A percentile compares a stretch with the other conserved stretches of the same genome.
These are phyloP conservation scores for Prunus davidiana DNA, from an alignment of 306 rosid species.

Conservation along the genomic window DNA sequence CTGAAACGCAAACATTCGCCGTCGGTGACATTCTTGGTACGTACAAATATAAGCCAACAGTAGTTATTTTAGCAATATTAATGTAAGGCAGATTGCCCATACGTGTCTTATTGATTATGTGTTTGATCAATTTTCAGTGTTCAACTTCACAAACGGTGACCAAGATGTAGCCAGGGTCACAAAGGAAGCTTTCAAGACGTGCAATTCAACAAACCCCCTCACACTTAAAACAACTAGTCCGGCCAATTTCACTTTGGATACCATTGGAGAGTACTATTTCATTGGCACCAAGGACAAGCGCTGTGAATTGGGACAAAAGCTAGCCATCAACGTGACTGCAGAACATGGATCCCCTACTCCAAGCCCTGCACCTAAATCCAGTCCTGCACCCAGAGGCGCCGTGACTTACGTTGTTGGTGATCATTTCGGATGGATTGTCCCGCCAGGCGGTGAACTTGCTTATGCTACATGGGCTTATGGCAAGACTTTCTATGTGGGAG, in stretches of 20 bases:
- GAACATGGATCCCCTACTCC: constrained; percentile 34
- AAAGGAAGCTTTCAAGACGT: constrained; percentile 33
- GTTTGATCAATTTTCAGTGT: constrained; percentile 24
- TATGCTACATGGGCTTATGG: constrained; percentile 40
- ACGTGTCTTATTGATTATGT: background rate
- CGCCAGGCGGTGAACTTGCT: constrained; percentile 27
- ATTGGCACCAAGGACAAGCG: constrained; percentile 39
- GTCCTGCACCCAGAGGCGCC: constrained; percentile 29
- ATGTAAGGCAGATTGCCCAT: too few species aligned
- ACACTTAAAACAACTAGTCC: constrained; percentile 31
- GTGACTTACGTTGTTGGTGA: constrained; percentile 44
- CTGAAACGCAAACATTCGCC: constrained; percentile 17
- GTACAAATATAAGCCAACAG: background rate
- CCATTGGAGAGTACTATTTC: constrained; percentile 45
- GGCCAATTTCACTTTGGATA: constrained; percentile 44
- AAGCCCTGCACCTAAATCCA: constrained; percentile 26
- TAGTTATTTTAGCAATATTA: background rate
- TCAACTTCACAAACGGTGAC: constrained; percentile 49
- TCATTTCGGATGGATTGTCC: constrained; percentile 43
- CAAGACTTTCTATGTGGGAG: constrained; percentile 45
- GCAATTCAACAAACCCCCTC: constrained; percentile 52
- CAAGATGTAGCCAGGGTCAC: constrained; percentile 60
- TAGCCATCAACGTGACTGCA: constrained; percentile 35
- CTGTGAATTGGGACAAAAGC: constrained; percentile 42
- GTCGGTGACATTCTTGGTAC: constrained; percentile 46